These are phyloP conservation scores for Agrocybe praecox DNA, from an alignment of 768 basidiomycete species.

Conservation along the genomic window DNA sequence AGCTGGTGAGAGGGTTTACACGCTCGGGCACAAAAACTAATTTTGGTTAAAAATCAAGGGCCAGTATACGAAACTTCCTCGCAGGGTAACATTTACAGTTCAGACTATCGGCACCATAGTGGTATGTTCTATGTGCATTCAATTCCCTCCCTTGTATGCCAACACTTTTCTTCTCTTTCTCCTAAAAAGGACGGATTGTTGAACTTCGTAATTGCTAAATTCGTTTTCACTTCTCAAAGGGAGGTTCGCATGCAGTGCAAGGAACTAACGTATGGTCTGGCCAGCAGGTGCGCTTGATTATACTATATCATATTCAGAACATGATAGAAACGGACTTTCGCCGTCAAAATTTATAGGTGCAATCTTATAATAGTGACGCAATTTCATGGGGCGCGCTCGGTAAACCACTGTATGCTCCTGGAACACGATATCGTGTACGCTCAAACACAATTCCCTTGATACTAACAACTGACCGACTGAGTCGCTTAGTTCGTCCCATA, in stretches of 20 bases:
- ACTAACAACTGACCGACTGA: slow-evolving; percentile 8
- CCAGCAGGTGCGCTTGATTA: slow-evolving; percentile 43
- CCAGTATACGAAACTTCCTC: slow-evolving; percentile 57
- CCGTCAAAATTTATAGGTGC: no score
- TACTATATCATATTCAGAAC: no score
- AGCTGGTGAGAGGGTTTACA: slow-evolving; percentile 44
- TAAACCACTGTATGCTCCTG: slow-evolving; percentile 45
- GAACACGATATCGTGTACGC: slow-evolving; percentile 44
- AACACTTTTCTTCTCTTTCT: no score
- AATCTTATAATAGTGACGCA: slow-evolving; percentile 52
- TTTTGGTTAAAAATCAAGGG: slow-evolving; percentile 16
- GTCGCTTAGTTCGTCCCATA: slow-evolving; percentile 40
- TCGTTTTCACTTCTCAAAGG: slow-evolving; percentile 34
- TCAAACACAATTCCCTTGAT: slow-evolving; percentile 3
- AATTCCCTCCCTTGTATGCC: no score
- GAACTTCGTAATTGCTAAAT: slow-evolving; percentile 54
- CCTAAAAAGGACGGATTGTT: slow-evolving; percentile 53
- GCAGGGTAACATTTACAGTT: slow-evolving; percentile 56
- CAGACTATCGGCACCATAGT: slow-evolving; percentile 57
- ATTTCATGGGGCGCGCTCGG: slow-evolving; percentile 60
- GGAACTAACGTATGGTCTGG: slow-evolving; percentile 59
- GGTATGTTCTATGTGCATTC: no score
- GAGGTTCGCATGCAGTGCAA: slow-evolving; percentile 41
- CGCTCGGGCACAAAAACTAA: no score
- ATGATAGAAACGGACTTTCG: no score